Percentiles rank a stretch among this genome's conserved stretches.
phyloP scores from a whole-genome alignment of 345 rosid species.

The Noccaea bulbosa region DNA sequence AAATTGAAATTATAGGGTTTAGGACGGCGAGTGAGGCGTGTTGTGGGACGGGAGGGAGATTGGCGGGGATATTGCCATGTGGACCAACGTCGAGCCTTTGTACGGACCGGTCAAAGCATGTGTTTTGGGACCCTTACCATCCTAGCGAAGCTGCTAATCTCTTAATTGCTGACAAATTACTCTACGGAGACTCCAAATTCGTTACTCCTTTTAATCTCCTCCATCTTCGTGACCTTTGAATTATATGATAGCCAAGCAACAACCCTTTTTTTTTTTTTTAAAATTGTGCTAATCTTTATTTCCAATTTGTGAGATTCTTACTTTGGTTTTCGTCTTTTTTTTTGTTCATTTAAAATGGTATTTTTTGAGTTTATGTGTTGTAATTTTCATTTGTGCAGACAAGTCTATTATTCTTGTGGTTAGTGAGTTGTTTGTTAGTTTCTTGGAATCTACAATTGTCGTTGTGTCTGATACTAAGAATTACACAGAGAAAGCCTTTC shows the following conservation, averaged over 20 bases:
- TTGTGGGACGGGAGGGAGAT: constrained; percentile 78
- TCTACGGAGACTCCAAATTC: constrained; percentile 56
- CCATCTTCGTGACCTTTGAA: constrained; percentile 63
- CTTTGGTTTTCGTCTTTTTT: neutral
- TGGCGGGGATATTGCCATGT: constrained; percentile 87
- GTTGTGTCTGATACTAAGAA: no score
- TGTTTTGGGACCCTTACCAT: constrained; percentile 92
- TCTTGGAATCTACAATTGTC: no score
- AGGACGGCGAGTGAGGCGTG: constrained; percentile 73
- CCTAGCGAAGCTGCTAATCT: constrained; percentile 85
- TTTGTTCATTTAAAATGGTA: no score
- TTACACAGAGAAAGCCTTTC: neutral
- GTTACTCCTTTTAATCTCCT: constrained; percentile 70
- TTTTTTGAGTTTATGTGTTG: no score
- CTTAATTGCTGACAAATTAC: constrained; percentile 61
- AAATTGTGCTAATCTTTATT: neutral
- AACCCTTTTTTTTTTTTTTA: neutral
- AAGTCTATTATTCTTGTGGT: no score
- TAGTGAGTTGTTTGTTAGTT: no score
- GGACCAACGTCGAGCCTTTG: constrained; percentile 81
- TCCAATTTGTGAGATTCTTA: neutral
- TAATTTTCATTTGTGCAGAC: no score
- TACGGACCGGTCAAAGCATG: constrained; percentile 64
- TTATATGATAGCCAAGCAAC: no score
- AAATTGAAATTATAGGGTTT: constrained; percentile 55